Evolutionary conservation across 768 basidiomycete species (phyloP), one percentile per base, ranked within the genome.

Genomic region (Tulasnella sp.): DNA sequence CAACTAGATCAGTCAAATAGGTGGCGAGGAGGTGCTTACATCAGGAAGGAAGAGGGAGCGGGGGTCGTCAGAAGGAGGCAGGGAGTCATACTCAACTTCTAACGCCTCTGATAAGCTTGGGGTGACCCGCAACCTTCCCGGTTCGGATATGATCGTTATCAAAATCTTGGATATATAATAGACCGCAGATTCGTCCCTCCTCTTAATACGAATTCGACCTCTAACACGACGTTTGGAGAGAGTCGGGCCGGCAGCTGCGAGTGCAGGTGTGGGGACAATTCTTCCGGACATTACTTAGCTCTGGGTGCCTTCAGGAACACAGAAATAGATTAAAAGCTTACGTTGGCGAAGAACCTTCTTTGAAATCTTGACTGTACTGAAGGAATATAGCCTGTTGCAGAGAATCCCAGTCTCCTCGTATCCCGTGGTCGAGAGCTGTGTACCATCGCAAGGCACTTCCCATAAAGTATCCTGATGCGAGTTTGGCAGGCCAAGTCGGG

Each of bases 391-490:
- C 71, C 71, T 37, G 71, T 26, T 72, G 39, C 10, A 72, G 39
- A 13, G 15, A 16, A 26, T 23, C 71, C 71, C 71, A 72, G 23
- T 72, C 71, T 3, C 37, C 20, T 18, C 32, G 29, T 18, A 72
- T 18, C 18, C 44, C 37, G 13, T 1, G 20, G 9, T 72, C 71
- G n/a, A 72, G 37, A 29, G 37, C 42, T 26, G 37, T 26, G 26
- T 72, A 46, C 71, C 71, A 72, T 29, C 71, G 0, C 13, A 72
- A 40, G 5, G 71, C 39, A 26, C 37, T 72, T 72, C 71, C 71
- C 15, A 26, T 39, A 72, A 72, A 46, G 15, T 39, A 72, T 23
- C 39, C 44, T 5, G 39, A 40, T 4, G 44, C 71, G 0, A 72
- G 37, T 26, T 72, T 10, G 16, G 71, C 71, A 42, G n/a, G 2